Evolutionary conservation across 306 rosid species (phyloP), one percentile per base, ranked within the genome.

Genomic region (Styphnolobium japonicum): DNA sequence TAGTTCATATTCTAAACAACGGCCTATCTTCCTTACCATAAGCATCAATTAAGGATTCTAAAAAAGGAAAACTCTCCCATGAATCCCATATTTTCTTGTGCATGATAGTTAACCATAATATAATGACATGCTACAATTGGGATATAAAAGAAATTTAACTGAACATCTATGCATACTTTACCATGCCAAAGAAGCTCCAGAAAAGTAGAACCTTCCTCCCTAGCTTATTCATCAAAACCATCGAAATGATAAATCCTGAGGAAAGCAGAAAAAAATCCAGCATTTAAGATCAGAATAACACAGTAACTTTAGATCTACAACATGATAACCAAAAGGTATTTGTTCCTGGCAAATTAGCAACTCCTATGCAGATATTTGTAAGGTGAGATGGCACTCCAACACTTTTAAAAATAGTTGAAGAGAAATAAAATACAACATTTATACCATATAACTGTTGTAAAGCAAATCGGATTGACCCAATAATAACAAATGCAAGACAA

Each of bases 181-280:
- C 94, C 94, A 90, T 90, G 79, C 94, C 94, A 34, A 82, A 79
- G 71, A 90, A 90, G 86, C 92, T 90, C 90, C 94, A 81, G 10
- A 88, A 75, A 10, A 90, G 90, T 37, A 90, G 92, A 67, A 76
- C 71, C 86, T 86, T 90, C 73, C 94, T 85, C 65, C 94, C 94
- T 52, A 90, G 81, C 78, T 78, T 87, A 79, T 90, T 92, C 94
- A 90, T 90, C 86, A 90, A 88, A 51, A 53, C 62, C 88, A 85
- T 86, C 0, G 94, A 91, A 53, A 88, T 64, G 25, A 86, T 42
- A 22, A 92, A 90, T 69, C 94, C 94, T 90, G 86, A 34, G 10
- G 49, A 66, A 1, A 34, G n/a, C n/a, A n/a, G n/a, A n/a, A n/a
- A n/a, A n/a, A n/a, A n/a, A n/a, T n/a, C n/a, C n/a, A n/a, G n/a